Evolutionary conservation across 1,284 basidiomycete species (phyloP).

Genomic region (Prillingera fragicola): DNA sequence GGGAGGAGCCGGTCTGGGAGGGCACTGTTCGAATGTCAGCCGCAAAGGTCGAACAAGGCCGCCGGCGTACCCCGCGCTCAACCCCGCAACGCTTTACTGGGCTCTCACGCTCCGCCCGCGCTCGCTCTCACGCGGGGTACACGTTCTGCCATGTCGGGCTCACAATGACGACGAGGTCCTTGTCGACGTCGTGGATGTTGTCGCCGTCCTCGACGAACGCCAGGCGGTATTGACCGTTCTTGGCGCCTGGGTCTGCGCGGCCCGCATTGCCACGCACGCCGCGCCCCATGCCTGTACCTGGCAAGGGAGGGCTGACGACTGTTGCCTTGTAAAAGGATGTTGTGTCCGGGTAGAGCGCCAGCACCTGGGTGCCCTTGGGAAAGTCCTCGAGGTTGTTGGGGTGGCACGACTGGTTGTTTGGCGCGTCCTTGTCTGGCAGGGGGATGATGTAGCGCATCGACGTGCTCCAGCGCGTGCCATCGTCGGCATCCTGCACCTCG

Average conservation of each 20-base stretch:
- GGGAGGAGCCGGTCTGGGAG: too few relatives aligned
- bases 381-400: slow-evolving; percentile 45
- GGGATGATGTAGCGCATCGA: slow-evolving; percentile 50
- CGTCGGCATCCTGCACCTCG: slow-evolving; percentile 43
- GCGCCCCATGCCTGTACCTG: slow-evolving; percentile 30
- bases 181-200: slow-evolving; percentile 35
- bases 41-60: too few relatives aligned
- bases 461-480: slow-evolving; percentile 45
- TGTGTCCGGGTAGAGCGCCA: slow-evolving; percentile 53
- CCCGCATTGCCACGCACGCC: slow-evolving; percentile 17
- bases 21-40: too few relatives aligned
- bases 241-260: slow-evolving; percentile 24
- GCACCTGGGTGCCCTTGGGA: slow-evolving; percentile 43
- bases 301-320: slow-evolving; percentile 39
- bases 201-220: slow-evolving; percentile 46
- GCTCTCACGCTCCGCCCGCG: too few relatives aligned
- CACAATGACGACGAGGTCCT: slow-evolving; percentile 39
- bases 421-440: slow-evolving; percentile 46
- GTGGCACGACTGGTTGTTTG: slow-evolving; percentile 39
- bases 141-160: too few relatives aligned
- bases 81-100: too few relatives aligned
- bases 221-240: slow-evolving; percentile 36
- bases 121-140: too few relatives aligned
- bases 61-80: too few relatives aligned
- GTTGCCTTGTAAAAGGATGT: slow-evolving; percentile 51